These are phyloP conservation scores for Pichia eremophila DNA, from an alignment of 805 yeast genomes.

Conservation along the genomic window DNA sequence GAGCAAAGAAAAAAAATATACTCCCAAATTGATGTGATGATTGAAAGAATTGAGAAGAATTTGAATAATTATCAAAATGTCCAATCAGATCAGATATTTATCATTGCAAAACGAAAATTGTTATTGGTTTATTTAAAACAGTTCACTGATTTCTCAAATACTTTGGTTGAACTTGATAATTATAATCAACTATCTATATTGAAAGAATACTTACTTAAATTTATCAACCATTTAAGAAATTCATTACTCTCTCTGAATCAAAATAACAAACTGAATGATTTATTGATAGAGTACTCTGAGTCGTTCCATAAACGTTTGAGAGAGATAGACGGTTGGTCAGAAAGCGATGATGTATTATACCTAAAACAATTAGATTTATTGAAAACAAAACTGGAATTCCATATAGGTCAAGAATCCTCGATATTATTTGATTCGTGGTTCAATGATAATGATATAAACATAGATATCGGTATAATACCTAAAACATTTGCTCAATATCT, in stretches of 20 bases:
- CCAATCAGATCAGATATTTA: constrained; percentile 25
- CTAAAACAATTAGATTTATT: constrained; percentile 33
- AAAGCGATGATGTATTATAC: constrained; percentile 33
- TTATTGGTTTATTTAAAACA: constrained; percentile 17
- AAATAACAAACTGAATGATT: constrained; percentile 39
- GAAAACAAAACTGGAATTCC: constrained; percentile 41
- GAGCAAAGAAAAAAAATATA: constrained; percentile 27
- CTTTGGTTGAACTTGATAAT: constrained; percentile 20
- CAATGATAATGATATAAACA: background rate
- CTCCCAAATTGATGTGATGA: constrained; percentile 31
- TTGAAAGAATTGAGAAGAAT: constrained; percentile 33
- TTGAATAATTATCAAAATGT: constrained; percentile 32
- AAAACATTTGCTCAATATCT: constrained; percentile 5
- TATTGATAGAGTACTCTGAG: constrained; percentile 31
- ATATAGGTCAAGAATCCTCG: constrained; percentile 47
- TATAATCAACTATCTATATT: constrained; percentile 10
- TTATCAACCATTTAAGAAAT: too few relatives aligned
- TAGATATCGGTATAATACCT: background rate
- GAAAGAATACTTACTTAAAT: background rate
- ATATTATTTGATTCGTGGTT: constrained; percentile 40
- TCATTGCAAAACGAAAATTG: constrained; percentile 37
- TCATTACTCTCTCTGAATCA: too few relatives aligned
- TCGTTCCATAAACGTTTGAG: constrained; percentile 37
- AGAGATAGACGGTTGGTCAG: constrained; percentile 51
- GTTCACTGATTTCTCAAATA: constrained; percentile 26